Base-by-base conservation (phyloP, 306 rosid species). In the Benincasa hispida region DNA sequence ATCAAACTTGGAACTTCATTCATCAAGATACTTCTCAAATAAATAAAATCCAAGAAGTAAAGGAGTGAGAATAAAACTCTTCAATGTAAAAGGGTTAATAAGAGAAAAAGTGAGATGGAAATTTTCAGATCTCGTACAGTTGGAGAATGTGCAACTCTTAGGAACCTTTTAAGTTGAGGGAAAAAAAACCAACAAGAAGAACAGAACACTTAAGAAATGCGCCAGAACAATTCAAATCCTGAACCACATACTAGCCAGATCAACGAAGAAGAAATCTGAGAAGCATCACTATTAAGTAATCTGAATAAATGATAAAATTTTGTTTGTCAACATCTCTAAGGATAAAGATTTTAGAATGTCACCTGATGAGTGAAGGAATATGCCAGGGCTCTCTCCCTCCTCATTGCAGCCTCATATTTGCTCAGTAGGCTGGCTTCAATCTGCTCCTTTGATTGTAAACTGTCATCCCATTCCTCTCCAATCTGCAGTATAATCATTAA, bases 281-380 rank as follows among this genome's bases (percentile, higher is more conserved):
- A 21, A 37, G 13, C 34, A 4, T 21, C 10, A 7, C 12, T 21
- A 10, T 66, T 12, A 37, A 39, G 50, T 65, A 12, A 5, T 66
- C 15, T 39, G 35, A 3, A 0, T 32, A 27, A 10, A 21, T 37
- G 22, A 66, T n/a, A 35, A 17, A 39, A 10, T 39, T n/a, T 34
- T 34, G 10, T 63, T 65, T 15, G 37, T 8, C 15, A 18, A 17
- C 5, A 19, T 32, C 4, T 35, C 17, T 21, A 10, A 10, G 51
- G 30, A n/a, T 41, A 11, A 41, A 54, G 21, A 42, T 14, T 14
- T 24, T 42, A 25, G 51, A 76, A 82, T 56, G 78, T 78, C 78
- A 94, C 99, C 99, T 95, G 99, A 88, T 95, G 99, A 81, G 90
- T 80, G 86, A 95, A 95, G 68, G 99, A 93, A 85, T 95, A 95